Evolutionary conservation across 192 early-diverging fungal genomes (phyloP), one percentile per base, ranked within the genome.

Genomic region (Physocladia obscura): DNA sequence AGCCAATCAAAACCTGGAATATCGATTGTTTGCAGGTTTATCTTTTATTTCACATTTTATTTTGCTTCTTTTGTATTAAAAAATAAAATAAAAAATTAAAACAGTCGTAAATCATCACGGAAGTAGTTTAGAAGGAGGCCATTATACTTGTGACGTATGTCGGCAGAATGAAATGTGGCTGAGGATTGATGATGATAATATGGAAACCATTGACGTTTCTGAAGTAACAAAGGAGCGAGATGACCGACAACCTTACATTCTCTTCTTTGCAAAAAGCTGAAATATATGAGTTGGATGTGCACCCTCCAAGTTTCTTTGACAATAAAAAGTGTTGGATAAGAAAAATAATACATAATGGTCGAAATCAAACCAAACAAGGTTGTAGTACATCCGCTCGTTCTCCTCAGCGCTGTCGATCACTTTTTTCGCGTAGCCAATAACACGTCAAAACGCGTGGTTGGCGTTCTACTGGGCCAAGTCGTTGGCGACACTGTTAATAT

Each of bases 331-430:
- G n/a, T 17, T 47, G n/a, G n/a, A 47, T 47, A 17, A 47, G n/a
- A 21, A 47, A 47, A 47, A 47, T 21, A 47, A 21, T 17, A 47
- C 11, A 47, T 47, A 47, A 52, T 52, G 50, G 50, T 52, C 50
- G 50, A 52, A 58, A 4, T 19, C 21, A 29, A 11, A 54, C 51
- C 13, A 54, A 54, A 54, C 24, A 26, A 22, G 57, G 95, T 98
- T 4, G 87, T 93, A 8, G 90, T 99, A 35, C 97, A 99, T 75
- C 97, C 97, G 74, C 86, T 99, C 29, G 97, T 99, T 21, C 86
- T 99, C n/a, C 82, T 99, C 21, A 96, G 94, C n/a, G 96, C 95
- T 2, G 92, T 94, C 27, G 97, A 99, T 82, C 97, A 99, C 76
- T 99, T 96, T 79, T 97, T 98, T 78, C 90, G 97, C 61, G 93